Conservation (phyloP, 495 filamentous ascomycete species). For the Lasiosphaeria hispida region DNA sequence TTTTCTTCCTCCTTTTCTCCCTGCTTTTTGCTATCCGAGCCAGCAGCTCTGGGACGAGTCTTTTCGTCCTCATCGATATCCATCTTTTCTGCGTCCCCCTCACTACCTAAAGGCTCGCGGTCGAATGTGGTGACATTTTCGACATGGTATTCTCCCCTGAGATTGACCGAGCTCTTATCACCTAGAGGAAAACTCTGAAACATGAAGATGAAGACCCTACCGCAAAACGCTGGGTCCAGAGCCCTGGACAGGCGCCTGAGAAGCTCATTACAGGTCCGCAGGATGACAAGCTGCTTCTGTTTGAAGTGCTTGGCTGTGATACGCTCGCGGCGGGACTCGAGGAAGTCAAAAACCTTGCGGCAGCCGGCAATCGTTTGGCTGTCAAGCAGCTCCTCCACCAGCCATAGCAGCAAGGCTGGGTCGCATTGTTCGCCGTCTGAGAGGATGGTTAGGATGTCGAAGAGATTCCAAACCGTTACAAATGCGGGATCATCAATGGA, state of each 20-base stretch:
- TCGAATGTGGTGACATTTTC: slow-evolving; percentile 94
- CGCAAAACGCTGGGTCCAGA: slow-evolving; percentile 96
- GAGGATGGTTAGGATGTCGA: slow-evolving; percentile 84
- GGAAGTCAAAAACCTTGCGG: slow-evolving; percentile 84
- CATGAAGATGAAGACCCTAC: slow-evolving; percentile 93
- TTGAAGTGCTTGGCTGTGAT: slow-evolving; percentile 82
- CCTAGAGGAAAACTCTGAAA: slow-evolving; percentile 96
- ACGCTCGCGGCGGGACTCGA: slow-evolving; percentile 86
- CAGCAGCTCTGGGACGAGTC: slow-evolving; percentile 49
- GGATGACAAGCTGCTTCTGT: slow-evolving; percentile 80
- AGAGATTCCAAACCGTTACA: slow-evolving; percentile 83
- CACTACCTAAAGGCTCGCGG: slow-evolving; percentile 45
- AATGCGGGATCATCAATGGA: slow-evolving; percentile 73
- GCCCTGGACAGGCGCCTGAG: slow-evolving; percentile 86
- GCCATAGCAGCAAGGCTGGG: slow-evolving; percentile 76
- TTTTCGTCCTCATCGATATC: slow-evolving; percentile 50
- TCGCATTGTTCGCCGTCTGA: slow-evolving; percentile 85
- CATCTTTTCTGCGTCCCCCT: slow-evolving; percentile 59
- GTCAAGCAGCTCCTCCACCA: slow-evolving; percentile 93
- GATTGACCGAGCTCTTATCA: slow-evolving; percentile 94
- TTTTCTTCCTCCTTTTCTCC: slow-evolving; percentile 23
- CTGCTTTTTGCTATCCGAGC: slow-evolving; percentile 48
- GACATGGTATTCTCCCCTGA: slow-evolving; percentile 91
- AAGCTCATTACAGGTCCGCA: slow-evolving; percentile 92
- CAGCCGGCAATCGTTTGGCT: slow-evolving; percentile 92